A percentile compares a stretch with the other conserved stretches of the same genome.
These are phyloP conservation scores for Viscum album DNA, from an alignment of 177 flowering plant genomes.

Conservation along the genomic window DNA sequence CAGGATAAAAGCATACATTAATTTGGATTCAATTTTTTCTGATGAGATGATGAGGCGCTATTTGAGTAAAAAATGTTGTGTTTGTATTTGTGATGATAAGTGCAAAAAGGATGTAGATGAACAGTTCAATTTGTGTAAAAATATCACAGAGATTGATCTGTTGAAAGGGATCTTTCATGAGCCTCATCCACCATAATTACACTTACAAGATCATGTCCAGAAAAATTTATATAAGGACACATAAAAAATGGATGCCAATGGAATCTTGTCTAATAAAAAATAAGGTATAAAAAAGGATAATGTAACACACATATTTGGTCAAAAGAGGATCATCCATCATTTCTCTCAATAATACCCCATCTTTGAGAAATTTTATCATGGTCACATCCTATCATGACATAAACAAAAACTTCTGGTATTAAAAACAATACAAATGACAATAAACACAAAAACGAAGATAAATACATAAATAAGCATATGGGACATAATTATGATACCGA, in stretches of 20 bases:
- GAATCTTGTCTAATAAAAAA: no score
- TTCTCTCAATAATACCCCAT: slow-evolving; percentile 84
- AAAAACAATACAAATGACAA: no score
- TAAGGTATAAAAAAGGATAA: no score
- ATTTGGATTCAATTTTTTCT: slow-evolving; percentile 92
- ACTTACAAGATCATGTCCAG: slow-evolving; percentile 27
- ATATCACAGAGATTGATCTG: slow-evolving; percentile 26
- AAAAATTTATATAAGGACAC: background rate
- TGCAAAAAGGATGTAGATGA: background rate
- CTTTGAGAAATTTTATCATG: slow-evolving; percentile 79
- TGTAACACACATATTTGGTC: slow-evolving; percentile 66
- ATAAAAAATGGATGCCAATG: no score
- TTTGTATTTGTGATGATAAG: slow-evolving; percentile 30
- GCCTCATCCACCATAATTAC: slow-evolving; percentile 99
- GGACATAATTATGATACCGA: no score
- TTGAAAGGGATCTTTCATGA: slow-evolving; percentile 87
- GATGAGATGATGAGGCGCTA: slow-evolving; percentile 71
- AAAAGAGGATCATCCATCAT: slow-evolving; percentile 99
- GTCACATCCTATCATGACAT: slow-evolving; percentile 53
- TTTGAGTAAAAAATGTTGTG: slow-evolving; percentile 79
- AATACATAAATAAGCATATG: no score
- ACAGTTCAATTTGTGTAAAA: background rate
- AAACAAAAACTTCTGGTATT: no score
- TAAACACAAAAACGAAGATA: no score
- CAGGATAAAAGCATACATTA: slow-evolving; percentile 60